Evolutionary conservation across 139 green algal species (phyloP).

Genomic region (Protoeuglena noctilucae): DNA sequence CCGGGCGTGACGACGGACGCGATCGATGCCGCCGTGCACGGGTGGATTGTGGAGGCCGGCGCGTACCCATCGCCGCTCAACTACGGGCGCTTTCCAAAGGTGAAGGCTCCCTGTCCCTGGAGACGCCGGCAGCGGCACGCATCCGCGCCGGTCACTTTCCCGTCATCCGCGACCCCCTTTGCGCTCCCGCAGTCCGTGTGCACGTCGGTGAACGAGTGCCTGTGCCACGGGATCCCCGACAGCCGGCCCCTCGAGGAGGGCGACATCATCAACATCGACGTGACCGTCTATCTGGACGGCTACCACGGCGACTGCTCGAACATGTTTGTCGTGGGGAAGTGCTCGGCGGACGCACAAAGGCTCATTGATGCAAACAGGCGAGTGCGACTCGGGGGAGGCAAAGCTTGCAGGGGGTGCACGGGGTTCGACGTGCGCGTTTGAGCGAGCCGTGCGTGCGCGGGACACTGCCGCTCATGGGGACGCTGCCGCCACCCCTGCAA

Average conservation of each 20-base stretch:
- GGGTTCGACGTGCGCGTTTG: too few species aligned
- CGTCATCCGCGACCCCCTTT: too few species aligned
- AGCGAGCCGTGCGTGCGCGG: too few species aligned
- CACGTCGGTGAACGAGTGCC: constrained; percentile 93
- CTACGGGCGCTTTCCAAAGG: constrained; percentile 30
- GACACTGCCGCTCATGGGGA: too few species aligned
- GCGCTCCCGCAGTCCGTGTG: constrained; percentile 96
- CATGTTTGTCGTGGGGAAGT: constrained; percentile 54
- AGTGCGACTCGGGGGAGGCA: too few species aligned
- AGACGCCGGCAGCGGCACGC: too few species aligned
- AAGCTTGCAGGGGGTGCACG: too few species aligned
- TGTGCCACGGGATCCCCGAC: constrained; percentile 86
- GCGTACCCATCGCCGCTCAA: constrained; percentile 90
- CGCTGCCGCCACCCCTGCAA: too few species aligned
- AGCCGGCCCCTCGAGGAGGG: constrained; percentile 45
- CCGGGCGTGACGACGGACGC: constrained; percentile 82
- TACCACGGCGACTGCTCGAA: constrained; percentile 89
- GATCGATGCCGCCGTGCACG: constrained; percentile 81
- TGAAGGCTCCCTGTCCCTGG: too few species aligned
- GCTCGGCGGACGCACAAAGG: constrained; percentile 31
- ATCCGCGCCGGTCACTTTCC: background rate
- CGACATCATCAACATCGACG: constrained; percentile 95
- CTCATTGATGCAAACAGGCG: constrained; percentile 63
- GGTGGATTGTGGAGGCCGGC: constrained; percentile 57
- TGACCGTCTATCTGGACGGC: constrained; percentile 88